Percentiles rank a stretch among this genome's conserved stretches.
Conservation (phyloP, 2,329 filamentous ascomycete species). For the Xylaria sp. region DNA sequence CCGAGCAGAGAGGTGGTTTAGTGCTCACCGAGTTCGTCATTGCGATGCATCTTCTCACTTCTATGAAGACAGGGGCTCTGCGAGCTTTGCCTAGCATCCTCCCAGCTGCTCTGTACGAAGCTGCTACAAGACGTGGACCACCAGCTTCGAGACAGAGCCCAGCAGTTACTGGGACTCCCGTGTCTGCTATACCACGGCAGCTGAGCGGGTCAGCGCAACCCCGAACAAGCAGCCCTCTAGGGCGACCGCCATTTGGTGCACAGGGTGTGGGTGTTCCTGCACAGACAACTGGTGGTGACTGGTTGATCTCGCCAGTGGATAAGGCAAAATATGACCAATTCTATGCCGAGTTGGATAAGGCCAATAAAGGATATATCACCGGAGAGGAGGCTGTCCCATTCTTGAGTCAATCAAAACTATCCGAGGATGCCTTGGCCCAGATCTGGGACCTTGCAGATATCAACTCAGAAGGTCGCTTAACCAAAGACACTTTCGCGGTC, state of each 20-base stretch:
- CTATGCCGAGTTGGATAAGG: slow-evolving; percentile 84
- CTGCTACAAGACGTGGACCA: slow-evolving; percentile 76
- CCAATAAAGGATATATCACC: slow-evolving; percentile 83
- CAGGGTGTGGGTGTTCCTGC: slow-evolving; percentile 53
- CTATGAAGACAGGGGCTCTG: slow-evolving; percentile 85
- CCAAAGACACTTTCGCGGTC: slow-evolving; percentile 91
- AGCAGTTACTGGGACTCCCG: slow-evolving; percentile 63
- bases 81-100: slow-evolving; percentile 82
- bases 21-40: slow-evolving; percentile 94
- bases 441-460: slow-evolving; percentile 98
- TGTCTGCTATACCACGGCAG: slow-evolving; percentile 82
- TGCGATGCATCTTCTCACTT: slow-evolving; percentile 96
- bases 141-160: slow-evolving; percentile 61
- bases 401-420: slow-evolving; percentile 89
- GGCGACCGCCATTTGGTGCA: slow-evolving; percentile 60
- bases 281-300: slow-evolving; percentile 68
- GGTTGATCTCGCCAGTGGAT: slow-evolving; percentile 84
- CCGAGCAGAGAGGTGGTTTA: slow-evolving; percentile 88
- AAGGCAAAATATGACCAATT: slow-evolving; percentile 89
- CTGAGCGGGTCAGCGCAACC: slow-evolving; percentile 77
- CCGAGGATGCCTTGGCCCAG: slow-evolving; percentile 88
- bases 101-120: slow-evolving; percentile 89
- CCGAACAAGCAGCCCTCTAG: slow-evolving; percentile 70
- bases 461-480: slow-evolving; percentile 86
- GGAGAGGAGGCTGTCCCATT: slow-evolving; percentile 95